These are phyloP conservation scores for Tulasnella sp. DNA, from an alignment of 768 basidiomycete genomes.

Conservation along the genomic window DNA sequence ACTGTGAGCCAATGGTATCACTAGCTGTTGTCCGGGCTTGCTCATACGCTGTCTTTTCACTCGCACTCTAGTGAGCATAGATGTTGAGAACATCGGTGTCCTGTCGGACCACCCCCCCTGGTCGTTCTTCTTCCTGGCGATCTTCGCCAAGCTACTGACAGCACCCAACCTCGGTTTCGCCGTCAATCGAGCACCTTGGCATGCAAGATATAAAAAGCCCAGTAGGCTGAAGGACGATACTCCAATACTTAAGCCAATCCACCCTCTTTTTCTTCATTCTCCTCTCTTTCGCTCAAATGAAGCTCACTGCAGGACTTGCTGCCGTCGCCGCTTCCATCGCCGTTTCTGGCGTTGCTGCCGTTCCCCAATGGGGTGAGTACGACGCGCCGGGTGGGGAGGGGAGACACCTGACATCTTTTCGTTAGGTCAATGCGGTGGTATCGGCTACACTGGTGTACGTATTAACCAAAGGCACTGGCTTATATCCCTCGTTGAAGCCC, in stretches of 20 bases:
- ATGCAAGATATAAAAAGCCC: background rate
- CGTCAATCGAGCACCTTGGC: background rate
- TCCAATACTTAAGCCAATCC: background rate
- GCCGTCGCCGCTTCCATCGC: conserved; percentile 20
- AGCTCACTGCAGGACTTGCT: conserved; percentile 28
- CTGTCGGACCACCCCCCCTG: background rate
- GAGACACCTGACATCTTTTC: no score
- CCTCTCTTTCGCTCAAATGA: conserved; percentile 8
- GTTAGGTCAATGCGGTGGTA: conserved; percentile 9
- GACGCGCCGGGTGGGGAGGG: background rate
- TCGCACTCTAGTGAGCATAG: background rate
- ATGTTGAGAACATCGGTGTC: background rate
- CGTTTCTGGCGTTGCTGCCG: conserved; percentile 18
- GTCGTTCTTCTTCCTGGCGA: background rate
- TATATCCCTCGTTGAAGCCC: background rate
- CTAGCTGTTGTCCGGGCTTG: background rate
- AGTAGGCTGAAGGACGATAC: background rate
- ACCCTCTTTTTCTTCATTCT: background rate
- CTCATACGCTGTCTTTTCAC: background rate
- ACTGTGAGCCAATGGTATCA: no score
- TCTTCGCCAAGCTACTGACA: background rate
- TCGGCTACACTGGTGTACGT: conserved; percentile 47
- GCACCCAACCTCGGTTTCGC: background rate
- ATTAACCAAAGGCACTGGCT: background rate
- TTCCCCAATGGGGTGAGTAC: conserved; percentile 9